Conservation (phyloP, 2,329 filamentous ascomycete species). For the Ceratocystis variospora region DNA sequence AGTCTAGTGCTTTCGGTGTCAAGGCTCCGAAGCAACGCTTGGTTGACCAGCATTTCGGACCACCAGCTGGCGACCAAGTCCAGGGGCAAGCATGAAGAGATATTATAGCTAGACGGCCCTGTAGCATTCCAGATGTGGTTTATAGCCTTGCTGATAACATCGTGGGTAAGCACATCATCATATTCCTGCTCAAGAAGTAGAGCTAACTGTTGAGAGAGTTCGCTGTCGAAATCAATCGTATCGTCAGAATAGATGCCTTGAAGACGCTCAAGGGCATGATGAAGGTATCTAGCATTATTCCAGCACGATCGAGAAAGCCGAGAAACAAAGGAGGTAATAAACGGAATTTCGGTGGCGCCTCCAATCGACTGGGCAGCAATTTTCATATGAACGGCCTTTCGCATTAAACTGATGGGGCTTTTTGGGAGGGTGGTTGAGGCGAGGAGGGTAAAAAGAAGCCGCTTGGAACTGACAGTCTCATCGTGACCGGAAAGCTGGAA, state of each 20-base stretch:
- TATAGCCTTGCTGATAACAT: slow-evolving; percentile 61
- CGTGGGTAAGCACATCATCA: slow-evolving; percentile 64
- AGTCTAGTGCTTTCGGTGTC: slow-evolving; percentile 33
- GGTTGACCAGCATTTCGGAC: slow-evolving; percentile 60
- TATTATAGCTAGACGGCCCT: slow-evolving; percentile 53
- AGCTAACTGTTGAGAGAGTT: slow-evolving; percentile 61
- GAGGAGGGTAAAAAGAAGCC: slow-evolving; percentile 71
- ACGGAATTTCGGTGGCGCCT: background rate
- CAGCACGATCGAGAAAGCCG: slow-evolving; percentile 62
- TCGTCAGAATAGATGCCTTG: slow-evolving; percentile 29
- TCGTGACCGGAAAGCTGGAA: slow-evolving; percentile 86
- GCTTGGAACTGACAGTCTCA: slow-evolving; percentile 74
- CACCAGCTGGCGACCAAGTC: slow-evolving; percentile 89
- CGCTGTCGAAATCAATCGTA: slow-evolving; percentile 42
- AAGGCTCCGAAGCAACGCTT: slow-evolving; percentile 51
- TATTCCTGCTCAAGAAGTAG: slow-evolving; percentile 65
- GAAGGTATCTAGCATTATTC: slow-evolving; percentile 61
- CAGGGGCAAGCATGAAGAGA: slow-evolving; percentile 68
- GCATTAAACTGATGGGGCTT: slow-evolving; percentile 71
- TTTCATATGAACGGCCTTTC: slow-evolving; percentile 84
- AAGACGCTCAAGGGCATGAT: slow-evolving; percentile 35
- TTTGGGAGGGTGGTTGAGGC: slow-evolving; percentile 77
- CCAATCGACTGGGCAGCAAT: slow-evolving; percentile 40
- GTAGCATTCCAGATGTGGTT: slow-evolving; percentile 1
- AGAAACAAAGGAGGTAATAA: slow-evolving; percentile 36